phyloP scores from a whole-genome alignment of 2,329 filamentous ascomycete species.

The Tympanopsis confertula region DNA sequence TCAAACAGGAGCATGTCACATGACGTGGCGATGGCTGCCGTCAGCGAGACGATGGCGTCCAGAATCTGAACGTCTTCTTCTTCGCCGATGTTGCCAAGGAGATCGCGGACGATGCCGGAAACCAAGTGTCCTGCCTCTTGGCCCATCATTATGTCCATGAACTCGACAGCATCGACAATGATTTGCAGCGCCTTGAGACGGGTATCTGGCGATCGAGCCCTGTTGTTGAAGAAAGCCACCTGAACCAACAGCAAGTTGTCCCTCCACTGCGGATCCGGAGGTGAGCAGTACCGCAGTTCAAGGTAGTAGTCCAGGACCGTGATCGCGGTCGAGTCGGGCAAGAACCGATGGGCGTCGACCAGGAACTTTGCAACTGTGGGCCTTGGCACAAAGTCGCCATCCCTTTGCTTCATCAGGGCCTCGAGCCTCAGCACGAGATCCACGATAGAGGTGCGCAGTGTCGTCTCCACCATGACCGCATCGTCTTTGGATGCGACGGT shows the following conservation, averaged over 20 bases:
- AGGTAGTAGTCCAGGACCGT: slow-evolving; percentile 57
- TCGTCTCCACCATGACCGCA: slow-evolving; percentile 10
- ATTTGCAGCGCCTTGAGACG: slow-evolving; percentile 50
- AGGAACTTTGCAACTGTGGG: slow-evolving; percentile 60
- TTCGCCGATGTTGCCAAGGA: slow-evolving; percentile 47
- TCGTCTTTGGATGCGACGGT: slow-evolving; percentile 9
- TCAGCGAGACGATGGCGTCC: slow-evolving; percentile 51
- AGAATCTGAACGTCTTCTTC: slow-evolving; percentile 57
- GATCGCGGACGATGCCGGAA: slow-evolving; percentile 39
- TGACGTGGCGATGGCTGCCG: slow-evolving; percentile 50
- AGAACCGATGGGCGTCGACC: slow-evolving; percentile 42
- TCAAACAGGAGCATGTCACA: slow-evolving; percentile 47
- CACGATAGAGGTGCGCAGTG: background rate
- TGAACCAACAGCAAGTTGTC: slow-evolving; percentile 49
- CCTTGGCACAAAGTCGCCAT: slow-evolving; percentile 42
- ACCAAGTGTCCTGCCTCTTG: background rate
- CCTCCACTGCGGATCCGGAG: slow-evolving; percentile 56
- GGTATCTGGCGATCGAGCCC: slow-evolving; percentile 45
- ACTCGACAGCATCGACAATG: slow-evolving; percentile 36
- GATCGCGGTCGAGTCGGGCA: slow-evolving; percentile 53
- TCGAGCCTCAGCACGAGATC: slow-evolving; percentile 5
- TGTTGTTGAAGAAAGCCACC: slow-evolving; percentile 51
- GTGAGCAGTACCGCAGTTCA: slow-evolving; percentile 54
- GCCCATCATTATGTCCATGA: slow-evolving; percentile 22
- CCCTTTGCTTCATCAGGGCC: slow-evolving; percentile 6